Base-by-base conservation (phyloP, 2,329 filamentous ascomycete genomes). In the Neonectria coccinea region DNA sequence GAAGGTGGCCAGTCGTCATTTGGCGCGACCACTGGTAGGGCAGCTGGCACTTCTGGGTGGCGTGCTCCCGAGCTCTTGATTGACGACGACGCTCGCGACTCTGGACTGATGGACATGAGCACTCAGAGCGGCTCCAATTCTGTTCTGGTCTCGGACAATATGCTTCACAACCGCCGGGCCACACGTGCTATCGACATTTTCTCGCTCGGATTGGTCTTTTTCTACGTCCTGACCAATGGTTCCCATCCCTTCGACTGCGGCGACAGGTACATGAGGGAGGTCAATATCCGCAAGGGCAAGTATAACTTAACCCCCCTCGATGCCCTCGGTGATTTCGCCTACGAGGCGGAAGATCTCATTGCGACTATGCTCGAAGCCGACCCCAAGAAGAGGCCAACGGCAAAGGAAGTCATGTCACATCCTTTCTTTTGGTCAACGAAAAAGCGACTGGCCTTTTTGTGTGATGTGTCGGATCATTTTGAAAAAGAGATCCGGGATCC, bases 121-220 rank as follows among this genome's bases (percentile, higher is more conserved):
- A 88, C 84, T 33, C 86, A 90, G 65, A 90, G 88, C 67, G 85
- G 87, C 22, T 88, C 87, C 14, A 86, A 86, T 14, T 82, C 84
- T n/a, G 82, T 85, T n/a, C 81, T 87, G 5, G 83, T 86, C 9
- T 83, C 82, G 44, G 83, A 88, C 12, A 86, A 88, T 18, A 81
- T 88, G 77, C 86, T 83, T 80, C 84, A 88, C 70, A 74, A 73
- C 51, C 90, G 94, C 64, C 92, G 96, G 56, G 95, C 97, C 7
- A 99, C 97, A 50, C 91, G 96, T 50, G 93, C 96, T 9, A 97
- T 98, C 66, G 96, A 99, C 76, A 97, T 99, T 27, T 99, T 99
- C 81, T 97, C 94, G 0, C 86, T 99, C 39, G 96, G 96, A 1
- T 91, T 97, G 57, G 94, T 99, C n/a, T 99, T 97, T 83, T 98